Evolutionary conservation across 2,329 filamentous ascomycete species (phyloP), one percentile per base, ranked within the genome.

Genomic region (Colletotrichum tamarilloi): DNA sequence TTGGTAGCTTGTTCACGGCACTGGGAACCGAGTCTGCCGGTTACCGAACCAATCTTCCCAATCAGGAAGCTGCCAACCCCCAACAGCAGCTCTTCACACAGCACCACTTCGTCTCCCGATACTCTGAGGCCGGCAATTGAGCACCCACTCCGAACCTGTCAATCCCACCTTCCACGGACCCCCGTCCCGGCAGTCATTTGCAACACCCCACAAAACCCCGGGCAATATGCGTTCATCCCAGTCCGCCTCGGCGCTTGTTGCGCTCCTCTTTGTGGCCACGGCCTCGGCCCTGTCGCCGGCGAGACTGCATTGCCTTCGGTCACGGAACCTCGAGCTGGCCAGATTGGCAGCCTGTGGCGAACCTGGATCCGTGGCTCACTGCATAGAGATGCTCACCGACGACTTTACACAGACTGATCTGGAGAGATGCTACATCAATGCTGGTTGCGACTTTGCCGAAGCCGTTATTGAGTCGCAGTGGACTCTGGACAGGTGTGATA

Each of bases 311-410:
- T 88, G 87, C 77, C 77, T 89, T 67, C 78, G 79, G 62, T 74
- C 78, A 65, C 79, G 84, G 75, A 81, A 83, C 74, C 67, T 75
- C 28, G 80, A 84, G 62, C 81, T 89, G 62, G 84, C 85, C 59
- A 74, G 70, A 19, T 78, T 80, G 52, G 81, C 86, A 16, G 80
- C 81, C 66, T 89, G 87, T 78, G 87, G 85, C 59, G 78, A 87
- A 76, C 77, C 78, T 69, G 80, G 79, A 68, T 80, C 83, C 52
- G 81, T 89, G 74, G 78, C 80, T 64, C 72, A 80, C 76, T 90
- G 87, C 79, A 80, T 90, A 62, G 73, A 77, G 11, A 74, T 77
- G 42, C 80, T 83, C 35, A 74, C 81, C 16, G 62, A 76, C 66
- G 74, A 78, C 74, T 75, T 81, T 70, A 76, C 78, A 59, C 63